Evolutionary conservation across 805 yeast genomes (phyloP), one percentile per base, ranked within the genome.

Genomic region (Metschnikowia lachancei): DNA sequence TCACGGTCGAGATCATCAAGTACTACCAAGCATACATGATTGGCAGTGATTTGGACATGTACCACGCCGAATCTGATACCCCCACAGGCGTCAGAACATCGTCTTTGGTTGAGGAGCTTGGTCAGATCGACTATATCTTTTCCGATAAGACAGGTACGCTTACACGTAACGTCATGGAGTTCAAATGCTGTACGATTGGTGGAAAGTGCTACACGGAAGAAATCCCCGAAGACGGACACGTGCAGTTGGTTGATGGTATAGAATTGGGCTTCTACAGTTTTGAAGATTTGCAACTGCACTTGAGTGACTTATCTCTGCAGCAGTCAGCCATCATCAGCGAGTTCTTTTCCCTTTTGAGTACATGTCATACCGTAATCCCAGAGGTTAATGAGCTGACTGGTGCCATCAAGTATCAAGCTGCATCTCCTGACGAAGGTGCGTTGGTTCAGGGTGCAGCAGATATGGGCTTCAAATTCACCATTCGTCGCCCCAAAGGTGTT

Each of bases 361-460:
- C 96, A 0, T 94, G 99, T 64, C 99, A 94, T 60, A 95, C 99
- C 0, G 99, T 94, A 34, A 94, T 94, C 51, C 99, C 99, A 0
- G 99, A 94, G 64, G 71, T 78, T 16, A 76, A 75, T 50, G 82
- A 75, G 1, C 72, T 70, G 46, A 61, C 64, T 2, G 87, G 86
- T 0, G 56, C 75, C 2, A 83, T 94, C 52, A 91, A 88, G 63
- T 94, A 95, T 64, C 99, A 94, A 67, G 99, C 99, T 1, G 97
- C 99, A 0, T 91, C 98, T 0, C 99, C 99, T 0, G 99, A 94
- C 70, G 99, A 95, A 72, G 99, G 99, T 42, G 99, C 99, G 0
- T 74, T 94, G 51, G 99, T 94, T 2, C 90, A 91, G 58, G 99
- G 99, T 48, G 98, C 96, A 14, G 94, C 97, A 0, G 75, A 74